Conservation (phyloP, 495 filamentous ascomycete genomes). For the Evansstolkia leycettana region DNA sequence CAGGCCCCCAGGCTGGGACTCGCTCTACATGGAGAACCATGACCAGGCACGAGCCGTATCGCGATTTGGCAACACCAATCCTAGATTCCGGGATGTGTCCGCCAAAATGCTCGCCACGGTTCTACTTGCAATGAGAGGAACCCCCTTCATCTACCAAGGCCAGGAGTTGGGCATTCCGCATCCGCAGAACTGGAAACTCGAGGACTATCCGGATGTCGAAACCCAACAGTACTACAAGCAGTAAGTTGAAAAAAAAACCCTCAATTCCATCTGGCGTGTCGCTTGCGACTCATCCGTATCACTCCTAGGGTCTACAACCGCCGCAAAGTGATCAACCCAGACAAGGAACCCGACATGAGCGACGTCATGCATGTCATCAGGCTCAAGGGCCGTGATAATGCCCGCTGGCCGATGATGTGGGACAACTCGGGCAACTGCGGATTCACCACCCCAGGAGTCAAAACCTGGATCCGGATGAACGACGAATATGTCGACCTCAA, state of each 20-base stretch:
- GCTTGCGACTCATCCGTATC: neutral
- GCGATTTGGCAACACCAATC: slow-evolving; percentile 34
- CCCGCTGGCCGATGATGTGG: slow-evolving; percentile 36
- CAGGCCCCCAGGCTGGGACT: slow-evolving; percentile 54
- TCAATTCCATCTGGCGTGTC: neutral
- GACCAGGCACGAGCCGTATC: slow-evolving; percentile 45
- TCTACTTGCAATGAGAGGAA: slow-evolving; percentile 41
- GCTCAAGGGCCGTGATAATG: slow-evolving; percentile 32
- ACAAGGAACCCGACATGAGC: slow-evolving; percentile 11
- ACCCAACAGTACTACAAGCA: slow-evolving; percentile 42
- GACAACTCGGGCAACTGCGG: slow-evolving; percentile 24
- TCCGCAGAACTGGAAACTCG: slow-evolving; percentile 41
- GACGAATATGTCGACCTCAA: slow-evolving; percentile 31
- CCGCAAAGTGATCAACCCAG: slow-evolving; percentile 2
- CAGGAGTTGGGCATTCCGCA: slow-evolving; percentile 60
- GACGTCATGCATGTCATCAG: slow-evolving; percentile 11
- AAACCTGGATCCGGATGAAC: slow-evolving; percentile 42
- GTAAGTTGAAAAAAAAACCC: slow-evolving; percentile 4
- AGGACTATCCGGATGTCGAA: slow-evolving; percentile 52
- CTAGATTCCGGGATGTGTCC: slow-evolving; percentile 20
- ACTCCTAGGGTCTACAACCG: slow-evolving; percentile 1
- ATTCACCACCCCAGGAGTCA: slow-evolving; percentile 22
- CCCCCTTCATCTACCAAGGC: slow-evolving; percentile 57
- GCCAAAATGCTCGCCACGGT: slow-evolving; percentile 49
- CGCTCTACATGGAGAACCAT: slow-evolving; percentile 53